A percentile compares a stretch with the other conserved stretches of the same genome.
Conservation (phyloP, 805 yeast species). For the Kodamaea hsintzibuensis region DNA sequence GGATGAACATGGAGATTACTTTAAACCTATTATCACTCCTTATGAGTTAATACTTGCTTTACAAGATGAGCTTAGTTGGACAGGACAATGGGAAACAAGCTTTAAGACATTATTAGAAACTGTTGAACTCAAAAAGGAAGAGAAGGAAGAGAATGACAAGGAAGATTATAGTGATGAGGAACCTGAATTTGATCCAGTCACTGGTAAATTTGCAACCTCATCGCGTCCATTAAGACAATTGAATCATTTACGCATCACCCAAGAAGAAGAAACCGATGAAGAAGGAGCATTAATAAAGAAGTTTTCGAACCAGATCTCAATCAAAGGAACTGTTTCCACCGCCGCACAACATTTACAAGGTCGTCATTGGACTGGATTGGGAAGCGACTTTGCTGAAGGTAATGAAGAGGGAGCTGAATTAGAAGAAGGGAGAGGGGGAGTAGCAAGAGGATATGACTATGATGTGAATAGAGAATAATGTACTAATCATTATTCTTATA, state of each 20-base stretch:
- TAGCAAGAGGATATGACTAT: constrained; percentile 80
- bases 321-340: constrained; percentile 82
- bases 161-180: constrained; percentile 48
- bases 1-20: constrained; percentile 77
- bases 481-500: too few species aligned
- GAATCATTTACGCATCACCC: constrained; percentile 63
- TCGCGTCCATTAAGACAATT: constrained; percentile 74
- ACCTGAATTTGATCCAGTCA: constrained; percentile 87
- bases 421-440: constrained; percentile 82
- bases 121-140: constrained; percentile 30
- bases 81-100: constrained; percentile 90
- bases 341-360: constrained; percentile 76
- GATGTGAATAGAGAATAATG: constrained; percentile 16
- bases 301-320: constrained; percentile 58
- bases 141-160: constrained; percentile 29
- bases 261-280: constrained; percentile 22
- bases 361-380: constrained; percentile 86
- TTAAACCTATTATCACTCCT: constrained; percentile 91
- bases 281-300: constrained; percentile 50
- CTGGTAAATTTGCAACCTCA: constrained; percentile 69
- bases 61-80: constrained; percentile 77
- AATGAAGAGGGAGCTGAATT: constrained; percentile 68
- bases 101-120: constrained; percentile 54
- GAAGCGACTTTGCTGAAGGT: constrained; percentile 67
- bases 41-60: constrained; percentile 85